These are phyloP conservation scores for Draba incana DNA, from an alignment of 345 rosid species.

Conservation along the genomic window DNA sequence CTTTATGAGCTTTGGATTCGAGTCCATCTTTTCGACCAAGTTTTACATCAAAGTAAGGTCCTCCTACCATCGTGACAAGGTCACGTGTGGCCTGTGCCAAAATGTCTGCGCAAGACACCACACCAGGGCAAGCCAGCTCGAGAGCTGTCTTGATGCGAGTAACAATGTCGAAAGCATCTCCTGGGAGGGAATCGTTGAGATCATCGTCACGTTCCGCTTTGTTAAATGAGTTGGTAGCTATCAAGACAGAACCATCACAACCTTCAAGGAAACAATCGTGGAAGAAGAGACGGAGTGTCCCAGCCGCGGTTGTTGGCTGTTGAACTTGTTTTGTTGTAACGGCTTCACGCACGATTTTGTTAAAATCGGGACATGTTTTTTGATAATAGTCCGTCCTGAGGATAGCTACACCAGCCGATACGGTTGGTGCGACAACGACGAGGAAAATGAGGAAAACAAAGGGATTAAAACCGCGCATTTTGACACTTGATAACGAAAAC, in stretches of 20 bases:
- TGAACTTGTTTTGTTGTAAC: conserved; percentile 41
- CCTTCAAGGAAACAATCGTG: conserved; percentile 72
- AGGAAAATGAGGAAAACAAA: conserved; percentile 18
- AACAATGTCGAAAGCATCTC: conserved; percentile 60
- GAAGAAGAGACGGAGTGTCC: conserved; percentile 53
- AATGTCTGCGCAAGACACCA: conserved; percentile 67
- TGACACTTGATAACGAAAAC: neutral
- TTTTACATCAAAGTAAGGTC: conserved; percentile 50
- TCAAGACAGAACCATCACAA: conserved; percentile 62
- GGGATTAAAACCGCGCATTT: conserved; percentile 27
- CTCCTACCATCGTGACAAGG: conserved; percentile 62
- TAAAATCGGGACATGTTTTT: conserved; percentile 56
- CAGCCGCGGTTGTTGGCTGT: conserved; percentile 65
- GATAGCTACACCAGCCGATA: conserved; percentile 31
- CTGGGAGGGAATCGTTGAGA: conserved; percentile 54
- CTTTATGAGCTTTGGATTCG: conserved; percentile 47
- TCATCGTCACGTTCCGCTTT: conserved; percentile 61
- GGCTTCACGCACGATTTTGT: conserved; percentile 48
- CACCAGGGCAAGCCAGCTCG: conserved; percentile 59
- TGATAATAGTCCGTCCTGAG: conserved; percentile 54
- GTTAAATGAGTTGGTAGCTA: conserved; percentile 55
- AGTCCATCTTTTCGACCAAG: conserved; percentile 63
- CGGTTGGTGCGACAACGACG: conserved; percentile 8
- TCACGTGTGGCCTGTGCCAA: conserved; percentile 58
- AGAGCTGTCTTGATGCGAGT: conserved; percentile 51